Evolutionary conservation across 2,329 filamentous ascomycete species (phyloP).

Genomic region (Talaromyces pinophilus): DNA sequence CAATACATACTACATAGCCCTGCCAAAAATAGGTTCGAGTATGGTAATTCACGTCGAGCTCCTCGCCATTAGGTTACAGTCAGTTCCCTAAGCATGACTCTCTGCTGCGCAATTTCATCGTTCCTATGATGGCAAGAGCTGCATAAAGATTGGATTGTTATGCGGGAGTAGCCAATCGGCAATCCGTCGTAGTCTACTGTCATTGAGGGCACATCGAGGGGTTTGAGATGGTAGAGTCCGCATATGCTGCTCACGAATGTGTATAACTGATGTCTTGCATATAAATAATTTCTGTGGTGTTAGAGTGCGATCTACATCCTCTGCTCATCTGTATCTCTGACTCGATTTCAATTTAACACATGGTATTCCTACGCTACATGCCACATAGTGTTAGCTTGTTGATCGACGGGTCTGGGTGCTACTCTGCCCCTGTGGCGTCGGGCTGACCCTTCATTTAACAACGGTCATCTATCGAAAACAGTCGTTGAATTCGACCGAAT

Average conservation of each 20-base stretch:
- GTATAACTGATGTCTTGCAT: background rate
- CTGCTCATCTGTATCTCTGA: background rate
- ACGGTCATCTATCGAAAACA: conserved; percentile 14
- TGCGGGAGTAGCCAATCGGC: background rate
- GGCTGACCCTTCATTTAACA: conserved; percentile 11
- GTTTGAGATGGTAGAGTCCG: background rate
- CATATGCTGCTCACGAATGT: background rate
- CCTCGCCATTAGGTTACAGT: background rate
- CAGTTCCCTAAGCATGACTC: background rate
- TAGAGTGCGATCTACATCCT: background rate
- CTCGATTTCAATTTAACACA: background rate
- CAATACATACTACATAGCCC: background rate
- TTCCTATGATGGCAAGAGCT: background rate
- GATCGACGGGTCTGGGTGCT: conserved; percentile 10
- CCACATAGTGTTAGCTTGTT: background rate
- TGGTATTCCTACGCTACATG: background rate
- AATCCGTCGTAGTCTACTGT: background rate
- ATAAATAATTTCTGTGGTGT: background rate
- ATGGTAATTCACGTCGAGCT: background rate
- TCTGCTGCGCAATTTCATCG: background rate
- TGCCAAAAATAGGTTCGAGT: background rate
- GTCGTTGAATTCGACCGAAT: background rate
- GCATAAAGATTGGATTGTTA: too few relatives aligned
- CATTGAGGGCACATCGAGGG: background rate
- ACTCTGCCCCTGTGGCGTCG: conserved; percentile 12